Base-by-base conservation (phyloP, 805 yeast species). In the Metschnikowia amazonensis region DNA sequence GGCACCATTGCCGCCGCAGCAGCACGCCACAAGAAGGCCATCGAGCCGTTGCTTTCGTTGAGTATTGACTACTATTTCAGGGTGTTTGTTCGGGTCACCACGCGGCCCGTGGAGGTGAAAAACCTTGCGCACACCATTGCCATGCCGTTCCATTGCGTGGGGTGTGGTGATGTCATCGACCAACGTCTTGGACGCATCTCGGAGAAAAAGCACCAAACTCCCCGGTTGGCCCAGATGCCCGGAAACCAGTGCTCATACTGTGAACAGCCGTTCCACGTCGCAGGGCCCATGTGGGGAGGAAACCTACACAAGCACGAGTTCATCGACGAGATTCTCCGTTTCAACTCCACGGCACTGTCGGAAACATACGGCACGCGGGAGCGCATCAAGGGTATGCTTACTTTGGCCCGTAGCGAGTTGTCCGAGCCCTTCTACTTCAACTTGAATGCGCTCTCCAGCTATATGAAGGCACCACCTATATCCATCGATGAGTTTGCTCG, bases 211-310 rank as follows among this genome's bases (percentile, higher is more conserved):
- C 86, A 69, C 60, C 82, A 85, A 24, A 75, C 81, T 32, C 74
- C 75, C 2, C 61, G 60, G 37, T 52, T 55, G 39, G 81, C 89
- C 1, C 79, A 75, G 50, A 86, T 86, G 3, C 83, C 84, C 0
- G 79, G 82, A 9, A 65, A 75, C 7, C 60, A 71, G 34, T 94
- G 99, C 67, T 60, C 72, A 23, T 82, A 74, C 62, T 94, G 99
- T 68, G 82, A 77, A 1, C 75, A 71, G 47, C 75, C 79, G 1
- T 79, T 79, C 62, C 95, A 87, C 60, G 62, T 94, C 29, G 89
- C 92, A 6, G 99, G 99, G 3, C 99, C 99, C 49, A 86, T 94
- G 96, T 94, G 96, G 86, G 89, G 82, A 9, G 95, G 89, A 0
- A 71, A 76, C 5, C 64, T 94, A 46, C 98, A 92, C 59, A 77